A percentile compares a stretch with the other conserved stretches of the same genome.
Evolutionary conservation across 1,139 yeast genomes (phyloP).

Genomic region (Protomyces arabidopsidicola): DNA sequence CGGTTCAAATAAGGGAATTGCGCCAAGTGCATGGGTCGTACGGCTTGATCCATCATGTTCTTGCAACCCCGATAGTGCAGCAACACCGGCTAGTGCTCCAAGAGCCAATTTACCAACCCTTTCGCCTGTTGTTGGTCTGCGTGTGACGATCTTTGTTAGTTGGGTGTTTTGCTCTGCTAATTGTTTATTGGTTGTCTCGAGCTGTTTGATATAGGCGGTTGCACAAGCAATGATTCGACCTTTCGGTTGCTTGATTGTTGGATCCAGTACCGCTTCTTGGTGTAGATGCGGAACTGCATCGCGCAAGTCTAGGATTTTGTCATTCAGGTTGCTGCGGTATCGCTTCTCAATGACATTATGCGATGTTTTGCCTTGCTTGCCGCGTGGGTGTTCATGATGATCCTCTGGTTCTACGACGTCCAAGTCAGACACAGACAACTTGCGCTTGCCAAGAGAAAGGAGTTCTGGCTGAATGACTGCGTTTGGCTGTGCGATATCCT

Average conservation of each 20-base stretch:
- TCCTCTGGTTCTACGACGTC: slow-evolving; percentile 33
- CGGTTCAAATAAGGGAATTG: neutral
- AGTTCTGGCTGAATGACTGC: neutral
- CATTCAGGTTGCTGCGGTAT: slow-evolving; percentile 70
- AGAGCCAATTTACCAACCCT: slow-evolving; percentile 39
- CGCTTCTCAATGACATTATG: slow-evolving; percentile 78
- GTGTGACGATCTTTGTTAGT: slow-evolving; percentile 38
- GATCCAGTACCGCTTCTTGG: slow-evolving; percentile 43
- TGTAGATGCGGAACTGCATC: slow-evolving; percentile 65
- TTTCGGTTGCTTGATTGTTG: slow-evolving; percentile 44
- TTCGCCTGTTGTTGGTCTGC: slow-evolving; percentile 6
- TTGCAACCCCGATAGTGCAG: slow-evolving; percentile 35
- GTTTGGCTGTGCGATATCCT: neutral
- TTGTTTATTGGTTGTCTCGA: slow-evolving; percentile 62
- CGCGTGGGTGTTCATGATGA: neutral
- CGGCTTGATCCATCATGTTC: neutral
- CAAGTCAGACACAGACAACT: neutral
- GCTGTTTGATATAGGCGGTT: slow-evolving; percentile 79
- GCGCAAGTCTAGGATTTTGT: slow-evolving; percentile 63
- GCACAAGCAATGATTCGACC: slow-evolving; percentile 86
- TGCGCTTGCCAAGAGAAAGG: neutral
- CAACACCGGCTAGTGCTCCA: slow-evolving; percentile 43
- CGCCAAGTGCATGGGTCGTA: neutral
- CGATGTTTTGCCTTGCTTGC: slow-evolving; percentile 48
- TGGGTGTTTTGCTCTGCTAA: slow-evolving; percentile 54